phyloP scores from a whole-genome alignment of 306 rosid genomes.

The Lablab purpureus region DNA sequence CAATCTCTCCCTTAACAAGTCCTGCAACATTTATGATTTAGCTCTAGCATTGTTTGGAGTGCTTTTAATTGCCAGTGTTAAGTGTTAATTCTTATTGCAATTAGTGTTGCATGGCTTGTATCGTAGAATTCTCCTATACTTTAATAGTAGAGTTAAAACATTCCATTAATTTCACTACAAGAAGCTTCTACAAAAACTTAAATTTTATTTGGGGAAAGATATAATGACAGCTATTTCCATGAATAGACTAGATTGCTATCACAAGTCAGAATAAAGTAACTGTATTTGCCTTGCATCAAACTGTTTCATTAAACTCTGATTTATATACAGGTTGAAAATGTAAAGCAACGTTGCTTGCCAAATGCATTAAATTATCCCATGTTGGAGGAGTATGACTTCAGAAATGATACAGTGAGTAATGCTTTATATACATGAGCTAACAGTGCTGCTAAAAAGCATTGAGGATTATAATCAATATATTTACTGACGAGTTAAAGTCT shows the following conservation, averaged over 20 bases:
- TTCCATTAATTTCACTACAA: constrained; percentile 12
- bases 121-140: not conserved
- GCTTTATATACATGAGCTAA: constrained; percentile 26
- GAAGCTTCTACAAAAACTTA: constrained; percentile 29
- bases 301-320: constrained; percentile 3
- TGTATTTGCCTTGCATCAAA: constrained; percentile 31
- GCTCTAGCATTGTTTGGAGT: constrained; percentile 21
- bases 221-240: constrained; percentile 3
- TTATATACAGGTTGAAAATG: constrained; percentile 87
- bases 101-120: not conserved
- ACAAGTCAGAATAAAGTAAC: constrained; percentile 32
- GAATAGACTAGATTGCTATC: constrained; percentile 29
- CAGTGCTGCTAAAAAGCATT: constrained; percentile 12
- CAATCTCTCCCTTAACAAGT: no score
- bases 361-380: constrained; percentile 94
- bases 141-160: not conserved
- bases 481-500: constrained; percentile 26
- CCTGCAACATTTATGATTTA: no score
- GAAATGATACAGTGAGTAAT: constrained; percentile 90
- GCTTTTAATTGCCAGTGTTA: constrained; percentile 22
- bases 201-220: constrained; percentile 4
- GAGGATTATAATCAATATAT: constrained; percentile 15
- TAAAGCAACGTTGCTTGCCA: constrained; percentile 95
- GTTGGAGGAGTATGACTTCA: constrained; percentile 98
- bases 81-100: not conserved